Conservation (phyloP, 179 eudicot genomes). For the Silene noctiflora region DNA sequence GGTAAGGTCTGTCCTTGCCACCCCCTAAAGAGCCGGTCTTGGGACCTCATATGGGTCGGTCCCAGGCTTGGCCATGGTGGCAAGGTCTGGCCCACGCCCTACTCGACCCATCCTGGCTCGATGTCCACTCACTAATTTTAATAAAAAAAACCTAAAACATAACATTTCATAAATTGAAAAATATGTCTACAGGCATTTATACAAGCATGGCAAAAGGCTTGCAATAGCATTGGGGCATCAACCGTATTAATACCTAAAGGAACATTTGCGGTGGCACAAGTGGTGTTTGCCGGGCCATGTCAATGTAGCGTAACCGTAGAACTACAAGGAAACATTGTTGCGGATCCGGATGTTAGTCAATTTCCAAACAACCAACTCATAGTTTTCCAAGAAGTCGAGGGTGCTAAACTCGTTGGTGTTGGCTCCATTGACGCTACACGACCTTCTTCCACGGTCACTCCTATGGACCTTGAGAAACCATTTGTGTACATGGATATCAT, state of each 20-base stretch:
- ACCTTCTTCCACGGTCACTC: not conserved
- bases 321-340: constrained; percentile 22
- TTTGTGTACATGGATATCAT: constrained; percentile 22
- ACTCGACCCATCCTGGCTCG: too few species aligned
- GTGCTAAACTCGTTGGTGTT: constrained; percentile 18
- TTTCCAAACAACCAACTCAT: constrained; percentile 30
- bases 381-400: constrained; percentile 25
- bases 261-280: constrained; percentile 31
- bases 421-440: constrained; percentile 25
- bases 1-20: too few species aligned
- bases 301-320: constrained; percentile 25
- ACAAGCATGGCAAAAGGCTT: constrained; percentile 34
- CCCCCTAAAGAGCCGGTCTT: too few species aligned
- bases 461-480: constrained; percentile 13
- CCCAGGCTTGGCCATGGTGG: too few species aligned
- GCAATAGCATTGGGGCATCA: constrained; percentile 25
- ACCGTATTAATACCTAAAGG: constrained; percentile 27
- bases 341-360: constrained; percentile 29
- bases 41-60: too few species aligned
- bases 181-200: constrained; percentile 19
- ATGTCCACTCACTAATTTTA: too few species aligned
- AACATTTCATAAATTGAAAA: too few species aligned
- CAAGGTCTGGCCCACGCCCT: too few species aligned
- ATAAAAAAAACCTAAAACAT: too few species aligned
- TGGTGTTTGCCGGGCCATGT: constrained; percentile 24